phyloP scores from a whole-genome alignment of 176 grass and related monocot species.

The Metroxylon sagu region DNA sequence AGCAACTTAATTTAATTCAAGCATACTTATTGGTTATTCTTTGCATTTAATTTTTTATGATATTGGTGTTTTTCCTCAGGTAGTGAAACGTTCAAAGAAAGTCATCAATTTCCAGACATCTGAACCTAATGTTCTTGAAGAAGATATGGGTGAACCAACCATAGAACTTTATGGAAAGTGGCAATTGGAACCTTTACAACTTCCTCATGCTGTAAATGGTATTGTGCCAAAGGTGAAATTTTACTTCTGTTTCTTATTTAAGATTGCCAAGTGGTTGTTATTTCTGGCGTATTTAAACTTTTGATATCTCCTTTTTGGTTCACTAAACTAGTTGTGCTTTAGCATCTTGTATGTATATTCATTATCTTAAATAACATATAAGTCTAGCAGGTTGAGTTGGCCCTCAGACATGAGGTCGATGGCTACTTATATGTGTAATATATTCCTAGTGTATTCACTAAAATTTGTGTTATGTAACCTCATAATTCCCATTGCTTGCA shows the following conservation, averaged over 20 bases:
- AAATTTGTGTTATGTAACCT: not conserved
- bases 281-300: no score
- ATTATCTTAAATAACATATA: no score
- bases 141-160: slow-evolving; percentile 36
- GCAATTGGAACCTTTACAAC: slow-evolving; percentile 76
- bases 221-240: slow-evolving; percentile 76
- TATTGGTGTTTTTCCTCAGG: slow-evolving; percentile 25
- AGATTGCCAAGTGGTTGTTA: no score
- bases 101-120: slow-evolving; percentile 32
- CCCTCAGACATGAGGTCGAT: no score
- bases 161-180: slow-evolving; percentile 80
- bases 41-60: slow-evolving; percentile 7
- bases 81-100: slow-evolving; percentile 56
- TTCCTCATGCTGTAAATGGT: slow-evolving; percentile 67
- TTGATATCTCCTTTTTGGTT: no score
- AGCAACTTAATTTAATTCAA: no score
- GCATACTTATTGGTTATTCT: no score
- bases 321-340: no score
- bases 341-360: no score
- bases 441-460: not conserved
- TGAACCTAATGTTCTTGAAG: slow-evolving; percentile 35
- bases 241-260: not conserved
- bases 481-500: not conserved
- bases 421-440: no score
- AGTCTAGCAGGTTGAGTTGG: no score